Evolutionary conservation across 2,329 filamentous ascomycete species (phyloP).

Genomic region (Alternaria viburni): DNA sequence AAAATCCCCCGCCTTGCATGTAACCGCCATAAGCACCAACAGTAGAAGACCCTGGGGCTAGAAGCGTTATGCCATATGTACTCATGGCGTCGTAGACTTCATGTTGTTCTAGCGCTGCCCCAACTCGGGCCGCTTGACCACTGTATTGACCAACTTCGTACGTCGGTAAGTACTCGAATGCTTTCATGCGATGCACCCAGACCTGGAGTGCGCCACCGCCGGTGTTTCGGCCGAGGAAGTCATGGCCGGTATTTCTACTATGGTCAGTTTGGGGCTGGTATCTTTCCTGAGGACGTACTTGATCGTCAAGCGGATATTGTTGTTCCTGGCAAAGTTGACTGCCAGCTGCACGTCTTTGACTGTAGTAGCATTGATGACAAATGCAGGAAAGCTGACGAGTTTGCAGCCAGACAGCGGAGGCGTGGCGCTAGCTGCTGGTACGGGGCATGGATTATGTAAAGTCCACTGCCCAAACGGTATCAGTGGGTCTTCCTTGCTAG

Average conservation of each 20-base stretch:
- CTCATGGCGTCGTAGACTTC: conserved; percentile 32
- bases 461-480: conserved; percentile 30
- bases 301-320: conserved; percentile 40
- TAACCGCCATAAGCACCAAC: conserved; percentile 55
- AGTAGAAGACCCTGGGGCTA: conserved; percentile 38
- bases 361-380: conserved; percentile 32
- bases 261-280: conserved; percentile 1
- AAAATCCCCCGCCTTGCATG: conserved; percentile 60
- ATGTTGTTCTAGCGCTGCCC: conserved; percentile 30
- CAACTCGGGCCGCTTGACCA: conserved; percentile 34
- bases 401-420: conserved; percentile 24
- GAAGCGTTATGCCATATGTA: conserved; percentile 25
- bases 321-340: conserved; percentile 39
- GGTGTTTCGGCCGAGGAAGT: conserved; percentile 33
- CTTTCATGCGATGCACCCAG: conserved; percentile 35
- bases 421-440: conserved; percentile 8
- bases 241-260: conserved; percentile 39
- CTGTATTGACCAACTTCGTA: conserved; percentile 26
- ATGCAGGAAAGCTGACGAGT: conserved; percentile 27
- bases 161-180: conserved; percentile 31
- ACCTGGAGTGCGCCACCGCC: conserved; percentile 37
- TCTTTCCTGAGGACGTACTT: conserved; percentile 20
- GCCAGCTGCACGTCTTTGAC: conserved; percentile 36
- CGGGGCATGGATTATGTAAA: conserved; percentile 25
- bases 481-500: conserved; percentile 33